A percentile compares a stretch with the other conserved stretches of the same genome.
These are phyloP conservation scores for Macroventuria anomochaeta DNA, from an alignment of 2,329 filamentous ascomycete species.

Conservation along the genomic window DNA sequence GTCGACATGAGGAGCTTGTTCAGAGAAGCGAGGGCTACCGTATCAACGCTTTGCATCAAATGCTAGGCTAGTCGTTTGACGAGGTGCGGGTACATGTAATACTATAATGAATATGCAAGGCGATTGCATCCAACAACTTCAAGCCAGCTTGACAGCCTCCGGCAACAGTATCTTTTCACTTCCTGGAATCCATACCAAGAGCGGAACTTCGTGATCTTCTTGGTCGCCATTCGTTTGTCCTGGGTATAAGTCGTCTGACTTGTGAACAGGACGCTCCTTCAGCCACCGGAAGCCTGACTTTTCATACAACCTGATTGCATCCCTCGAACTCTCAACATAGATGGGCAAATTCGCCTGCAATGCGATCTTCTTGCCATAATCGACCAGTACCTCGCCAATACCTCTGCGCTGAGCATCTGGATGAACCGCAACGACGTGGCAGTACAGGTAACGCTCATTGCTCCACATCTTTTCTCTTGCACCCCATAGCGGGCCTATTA, in stretches of 20 bases:
- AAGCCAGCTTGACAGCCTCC: conserved; percentile 23
- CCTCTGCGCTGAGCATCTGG: conserved; percentile 53
- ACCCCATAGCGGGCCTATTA: conserved; percentile 50
- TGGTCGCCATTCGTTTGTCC: conserved; percentile 17
- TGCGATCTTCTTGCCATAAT: conserved; percentile 48
- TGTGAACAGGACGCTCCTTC: conserved; percentile 51
- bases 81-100: neutral
- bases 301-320: conserved; percentile 53
- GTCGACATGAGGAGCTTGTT: conserved; percentile 58
- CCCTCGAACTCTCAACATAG: conserved; percentile 57
- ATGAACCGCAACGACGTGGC: conserved; percentile 55
- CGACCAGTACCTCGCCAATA: conserved; percentile 52
- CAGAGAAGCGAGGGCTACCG: conserved; percentile 58
- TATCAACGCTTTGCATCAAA: conserved; percentile 58
- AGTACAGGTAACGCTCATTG: conserved; percentile 32
- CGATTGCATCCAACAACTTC: neutral
- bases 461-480: conserved; percentile 31
- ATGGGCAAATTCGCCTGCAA: conserved; percentile 51
- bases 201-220: conserved; percentile 18
- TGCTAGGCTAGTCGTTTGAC: conserved; percentile 42
- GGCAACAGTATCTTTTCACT: conserved; percentile 19
- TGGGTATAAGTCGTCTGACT: conserved; percentile 44
- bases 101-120: neutral
- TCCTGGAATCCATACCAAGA: conserved; percentile 29
- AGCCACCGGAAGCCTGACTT: conserved; percentile 56